A percentile compares a stretch with the other conserved stretches of the same genome.
phyloP scores from a whole-genome alignment of 2,329 filamentous ascomycete species.

The Fusarium sp. region DNA sequence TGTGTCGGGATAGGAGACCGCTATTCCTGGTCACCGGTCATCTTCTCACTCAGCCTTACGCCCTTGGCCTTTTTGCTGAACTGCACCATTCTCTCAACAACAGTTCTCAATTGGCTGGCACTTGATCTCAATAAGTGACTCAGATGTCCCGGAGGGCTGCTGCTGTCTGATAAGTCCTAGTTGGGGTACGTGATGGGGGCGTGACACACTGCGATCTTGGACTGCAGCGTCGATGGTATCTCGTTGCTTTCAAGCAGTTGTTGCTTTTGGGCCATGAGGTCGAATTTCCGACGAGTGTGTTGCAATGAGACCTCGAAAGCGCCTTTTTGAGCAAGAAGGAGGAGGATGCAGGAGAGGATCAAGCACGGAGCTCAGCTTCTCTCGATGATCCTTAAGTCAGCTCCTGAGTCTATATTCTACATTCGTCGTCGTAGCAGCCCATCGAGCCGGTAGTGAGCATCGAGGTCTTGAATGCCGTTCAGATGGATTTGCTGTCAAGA shows the following conservation, averaged over 20 bases:
- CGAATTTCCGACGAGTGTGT: background rate
- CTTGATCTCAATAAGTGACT: background rate
- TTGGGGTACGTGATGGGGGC: background rate
- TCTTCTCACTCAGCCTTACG: accelerated
- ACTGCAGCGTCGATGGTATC: accelerated
- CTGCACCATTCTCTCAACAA: accelerated
- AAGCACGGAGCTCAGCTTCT: background rate
- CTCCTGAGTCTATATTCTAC: accelerated
- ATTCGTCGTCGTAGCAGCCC: accelerated
- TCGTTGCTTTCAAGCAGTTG: accelerated
- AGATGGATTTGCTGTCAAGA: background rate
- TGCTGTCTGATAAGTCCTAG: accelerated
- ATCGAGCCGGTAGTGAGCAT: accelerated
- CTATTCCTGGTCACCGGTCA: background rate
- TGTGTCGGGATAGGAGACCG: accelerated
- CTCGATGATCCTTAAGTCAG: background rate
- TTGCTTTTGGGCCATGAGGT: accelerated
- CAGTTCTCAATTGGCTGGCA: too few species aligned
- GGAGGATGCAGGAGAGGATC: too few species aligned
- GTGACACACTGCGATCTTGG: too few species aligned
- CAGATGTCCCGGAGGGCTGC: accelerated
- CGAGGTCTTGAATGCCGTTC: accelerated
- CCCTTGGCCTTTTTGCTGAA: background rate
- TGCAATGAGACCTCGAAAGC: accelerated
- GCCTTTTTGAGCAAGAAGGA: background rate